Evolutionary conservation across 2,329 filamentous ascomycete species (phyloP).

Genomic region (Penicillium sp.): DNA sequence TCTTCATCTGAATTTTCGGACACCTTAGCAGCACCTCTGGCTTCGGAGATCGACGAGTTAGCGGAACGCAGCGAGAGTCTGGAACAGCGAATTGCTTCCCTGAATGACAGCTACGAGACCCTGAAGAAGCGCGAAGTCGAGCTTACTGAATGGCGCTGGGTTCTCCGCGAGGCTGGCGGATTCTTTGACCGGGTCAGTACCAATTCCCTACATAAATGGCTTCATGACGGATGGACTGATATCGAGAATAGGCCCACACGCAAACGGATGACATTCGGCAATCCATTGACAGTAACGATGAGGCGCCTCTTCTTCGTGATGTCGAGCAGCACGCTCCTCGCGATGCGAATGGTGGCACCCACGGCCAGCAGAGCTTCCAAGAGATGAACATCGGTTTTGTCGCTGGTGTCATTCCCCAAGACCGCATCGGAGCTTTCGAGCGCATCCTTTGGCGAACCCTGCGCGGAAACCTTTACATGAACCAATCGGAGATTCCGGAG

Average conservation of each 20-base stretch:
- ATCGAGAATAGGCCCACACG: conserved; percentile 63
- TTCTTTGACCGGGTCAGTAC: conserved; percentile 75
- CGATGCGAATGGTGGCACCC: conserved; percentile 57
- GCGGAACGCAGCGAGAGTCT: conserved; percentile 86
- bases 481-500: conserved; percentile 96
- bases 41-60: conserved; percentile 93
- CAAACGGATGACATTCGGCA: conserved; percentile 95
- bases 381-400: conserved; percentile 99
- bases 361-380: conserved; percentile 80
- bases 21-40: conserved; percentile 78
- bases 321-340: conserved; percentile 70
- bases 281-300: conserved; percentile 77
- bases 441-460: conserved; percentile 96
- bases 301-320: conserved; percentile 88
- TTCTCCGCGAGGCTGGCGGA: conserved; percentile 87
- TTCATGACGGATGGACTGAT: neutral
- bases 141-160: conserved; percentile 97
- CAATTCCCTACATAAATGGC: neutral
- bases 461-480: conserved; percentile 98
- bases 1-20: conserved; percentile 89
- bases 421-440: conserved; percentile 91
- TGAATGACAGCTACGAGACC: conserved; percentile 98
- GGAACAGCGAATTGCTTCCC: conserved; percentile 80
- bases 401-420: conserved; percentile 87
- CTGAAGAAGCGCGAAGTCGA: conserved; percentile 97